Evolutionary conservation across 768 basidiomycete genomes (phyloP).

Genomic region (Lentinula sp.): DNA sequence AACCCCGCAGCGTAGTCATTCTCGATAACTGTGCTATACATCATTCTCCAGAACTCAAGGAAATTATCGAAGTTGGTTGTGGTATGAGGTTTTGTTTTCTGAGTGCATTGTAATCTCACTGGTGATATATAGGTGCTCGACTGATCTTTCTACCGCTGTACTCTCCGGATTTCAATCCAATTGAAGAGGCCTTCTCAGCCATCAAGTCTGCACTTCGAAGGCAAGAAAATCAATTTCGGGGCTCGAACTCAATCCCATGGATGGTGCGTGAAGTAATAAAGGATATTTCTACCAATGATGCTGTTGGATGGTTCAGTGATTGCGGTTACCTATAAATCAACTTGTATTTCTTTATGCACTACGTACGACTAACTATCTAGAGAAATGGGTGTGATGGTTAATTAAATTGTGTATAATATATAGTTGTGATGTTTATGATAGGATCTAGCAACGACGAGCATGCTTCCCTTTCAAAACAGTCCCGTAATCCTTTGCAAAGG

Average conservation of each 20-base stretch:
- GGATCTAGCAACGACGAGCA: too few species aligned
- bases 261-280: slow-evolving; percentile 7
- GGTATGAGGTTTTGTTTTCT: slow-evolving; percentile 4
- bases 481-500: too few species aligned
- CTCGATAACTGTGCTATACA: slow-evolving; percentile 29
- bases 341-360: too few species aligned
- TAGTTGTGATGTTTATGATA: too few species aligned
- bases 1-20: slow-evolving; percentile 22
- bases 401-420: too few species aligned
- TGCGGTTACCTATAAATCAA: slow-evolving; percentile 6
- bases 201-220: slow-evolving; percentile 17
- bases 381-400: too few species aligned
- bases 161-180: slow-evolving; percentile 26
- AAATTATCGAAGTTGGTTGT: slow-evolving; percentile 14
- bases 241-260: not conserved
- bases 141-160: slow-evolving; percentile 21
- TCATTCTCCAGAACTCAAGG: slow-evolving; percentile 20
- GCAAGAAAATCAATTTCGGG: not conserved
- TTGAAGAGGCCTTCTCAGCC: slow-evolving; percentile 21
- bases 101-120: not conserved
- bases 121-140: not conserved
- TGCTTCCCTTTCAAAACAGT: too few species aligned
- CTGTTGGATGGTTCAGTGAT: slow-evolving; percentile 10
- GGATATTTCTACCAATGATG: slow-evolving; percentile 8
- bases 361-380: too few species aligned